phyloP scores from a whole-genome alignment of 108 stramenopile genomes.

The Schizochytrium sp. region DNA sequence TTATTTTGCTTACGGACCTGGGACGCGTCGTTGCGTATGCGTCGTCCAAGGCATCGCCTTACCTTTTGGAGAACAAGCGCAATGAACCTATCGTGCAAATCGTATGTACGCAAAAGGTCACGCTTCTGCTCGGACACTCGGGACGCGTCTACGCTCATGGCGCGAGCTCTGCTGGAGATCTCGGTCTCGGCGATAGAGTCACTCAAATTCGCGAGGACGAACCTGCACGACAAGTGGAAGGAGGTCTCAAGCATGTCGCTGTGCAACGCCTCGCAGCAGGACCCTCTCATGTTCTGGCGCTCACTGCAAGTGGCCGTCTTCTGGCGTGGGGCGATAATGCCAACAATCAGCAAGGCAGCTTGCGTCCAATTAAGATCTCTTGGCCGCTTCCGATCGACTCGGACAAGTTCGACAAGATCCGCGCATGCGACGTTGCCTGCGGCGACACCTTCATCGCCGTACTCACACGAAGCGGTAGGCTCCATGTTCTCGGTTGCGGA shows the following conservation, averaged over 20 bases:
- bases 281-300: neutral
- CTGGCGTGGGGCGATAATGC: neutral
- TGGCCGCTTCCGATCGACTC: too few species aligned
- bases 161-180: neutral
- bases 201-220: neutral
- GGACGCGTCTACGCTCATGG: neutral
- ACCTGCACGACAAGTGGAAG: neutral
- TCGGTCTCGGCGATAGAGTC: neutral
- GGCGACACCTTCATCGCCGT: too few species aligned
- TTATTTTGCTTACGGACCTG: neutral
- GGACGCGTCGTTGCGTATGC: neutral
- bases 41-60: neutral
- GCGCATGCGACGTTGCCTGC: too few species aligned
- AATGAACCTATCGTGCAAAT: neutral
- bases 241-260: neutral
- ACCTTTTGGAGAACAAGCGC: neutral
- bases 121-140: neutral
- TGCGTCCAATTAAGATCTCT: too few species aligned
- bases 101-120: neutral
- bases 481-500: too few species aligned
- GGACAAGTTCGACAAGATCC: too few species aligned
- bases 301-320: neutral
- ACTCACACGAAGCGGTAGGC: too few species aligned
- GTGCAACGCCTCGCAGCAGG: neutral
- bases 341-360: neutral